Conservation (phyloP, 2,329 filamentous ascomycete genomes). For the Aspergillus thermomutatus region DNA sequence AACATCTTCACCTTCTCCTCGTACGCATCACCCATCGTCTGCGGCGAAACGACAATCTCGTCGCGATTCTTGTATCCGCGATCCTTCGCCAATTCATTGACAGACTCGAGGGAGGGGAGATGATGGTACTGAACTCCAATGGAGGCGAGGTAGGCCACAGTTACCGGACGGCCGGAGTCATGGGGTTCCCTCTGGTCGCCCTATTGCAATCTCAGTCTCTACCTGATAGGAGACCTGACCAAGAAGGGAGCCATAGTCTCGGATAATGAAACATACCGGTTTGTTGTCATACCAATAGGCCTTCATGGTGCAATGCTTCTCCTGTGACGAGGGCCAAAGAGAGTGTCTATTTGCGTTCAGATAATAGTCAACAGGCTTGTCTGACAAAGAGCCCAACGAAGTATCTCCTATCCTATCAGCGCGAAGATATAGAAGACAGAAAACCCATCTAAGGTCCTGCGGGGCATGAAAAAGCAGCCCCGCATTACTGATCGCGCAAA, state of each 20-base stretch:
- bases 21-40: conserved; percentile 80
- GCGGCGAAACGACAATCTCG: conserved; percentile 82
- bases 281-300: conserved; percentile 70
- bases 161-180: conserved; percentile 72
- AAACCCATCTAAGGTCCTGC: conserved; percentile 2
- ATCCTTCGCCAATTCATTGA: conserved; percentile 69
- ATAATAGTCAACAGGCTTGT: neutral
- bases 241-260: conserved; percentile 4
- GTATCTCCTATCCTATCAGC: neutral
- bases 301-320: conserved; percentile 51
- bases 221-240: conserved; percentile 4
- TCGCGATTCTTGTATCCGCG: conserved; percentile 93
- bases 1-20: conserved; percentile 92
- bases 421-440: neutral
- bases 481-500: conserved; percentile 30
- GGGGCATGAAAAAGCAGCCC: conserved; percentile 23
- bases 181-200: conserved; percentile 92
- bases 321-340: neutral
- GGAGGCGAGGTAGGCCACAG: conserved; percentile 61
- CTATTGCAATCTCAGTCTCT: conserved; percentile 45
- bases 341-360: neutral
- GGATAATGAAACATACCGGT: conserved; percentile 44
- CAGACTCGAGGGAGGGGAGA: conserved; percentile 61
- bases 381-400: neutral
- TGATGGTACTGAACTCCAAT: conserved; percentile 79